Evolutionary conservation across 1,139 yeast species (phyloP).

Genomic region (Saccharomyces hybrid): DNA sequence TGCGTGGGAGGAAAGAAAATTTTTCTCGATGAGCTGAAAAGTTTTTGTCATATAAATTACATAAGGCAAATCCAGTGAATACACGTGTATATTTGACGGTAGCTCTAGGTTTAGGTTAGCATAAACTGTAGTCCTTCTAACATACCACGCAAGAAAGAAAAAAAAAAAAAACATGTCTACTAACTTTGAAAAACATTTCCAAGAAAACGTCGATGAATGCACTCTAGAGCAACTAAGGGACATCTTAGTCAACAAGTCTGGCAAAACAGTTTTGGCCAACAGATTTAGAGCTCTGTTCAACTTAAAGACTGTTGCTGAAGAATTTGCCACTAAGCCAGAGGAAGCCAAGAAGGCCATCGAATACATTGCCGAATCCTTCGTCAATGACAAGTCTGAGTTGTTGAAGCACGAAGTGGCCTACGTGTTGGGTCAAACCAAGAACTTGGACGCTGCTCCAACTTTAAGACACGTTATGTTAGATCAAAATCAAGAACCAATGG

Average conservation of each 20-base stretch:
- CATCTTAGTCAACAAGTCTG: slow-evolving; percentile 53
- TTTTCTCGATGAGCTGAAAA: background rate
- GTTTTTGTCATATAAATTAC: background rate
- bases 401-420: slow-evolving; percentile 97
- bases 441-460: slow-evolving; percentile 65
- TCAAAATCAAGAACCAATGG: slow-evolving; percentile 78
- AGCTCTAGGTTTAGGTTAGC: background rate
- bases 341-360: slow-evolving; percentile 60
- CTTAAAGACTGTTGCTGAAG: slow-evolving; percentile 75
- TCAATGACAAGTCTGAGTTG: slow-evolving; percentile 70
- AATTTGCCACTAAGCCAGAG: slow-evolving; percentile 42
- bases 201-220: slow-evolving; percentile 37
- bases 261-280: slow-evolving; percentile 67
- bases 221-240: slow-evolving; percentile 65
- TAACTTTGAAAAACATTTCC: slow-evolving; percentile 32
- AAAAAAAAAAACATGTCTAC: slow-evolving; percentile 27
- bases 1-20: background rate
- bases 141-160: background rate
- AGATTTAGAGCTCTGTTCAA: slow-evolving; percentile 92
- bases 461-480: slow-evolving; percentile 67
- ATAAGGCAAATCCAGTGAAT: background rate
- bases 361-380: slow-evolving; percentile 75
- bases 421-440: slow-evolving; percentile 94
- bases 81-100: background rate
- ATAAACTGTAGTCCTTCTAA: background rate